Evolutionary conservation across 352 stramenopile species (phyloP).

Genomic region (Phytophthora boehmeriae): DNA sequence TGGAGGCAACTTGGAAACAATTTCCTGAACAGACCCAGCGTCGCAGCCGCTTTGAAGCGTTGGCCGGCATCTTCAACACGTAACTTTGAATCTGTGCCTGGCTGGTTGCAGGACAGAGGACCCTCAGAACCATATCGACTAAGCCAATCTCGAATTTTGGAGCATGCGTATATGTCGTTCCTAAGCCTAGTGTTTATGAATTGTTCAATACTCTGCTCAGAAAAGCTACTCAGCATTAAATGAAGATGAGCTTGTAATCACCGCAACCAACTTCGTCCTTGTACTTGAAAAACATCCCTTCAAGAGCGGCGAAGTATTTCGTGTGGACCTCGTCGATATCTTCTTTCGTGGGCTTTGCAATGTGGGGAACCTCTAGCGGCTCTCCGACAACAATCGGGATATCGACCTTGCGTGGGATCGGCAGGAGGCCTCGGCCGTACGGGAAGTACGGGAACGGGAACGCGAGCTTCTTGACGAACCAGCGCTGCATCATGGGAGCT

Average conservation of each 20-base stretch:
- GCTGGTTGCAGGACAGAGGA: background rate
- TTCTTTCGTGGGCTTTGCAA: constrained; percentile 39
- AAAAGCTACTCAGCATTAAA: constrained; percentile 10
- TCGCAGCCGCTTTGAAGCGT: constrained; percentile 61
- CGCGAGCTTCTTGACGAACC: constrained; percentile 73
- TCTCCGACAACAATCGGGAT: constrained; percentile 62
- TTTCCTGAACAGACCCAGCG: constrained; percentile 59
- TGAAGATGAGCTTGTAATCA: constrained; percentile 55
- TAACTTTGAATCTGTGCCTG: constrained; percentile 5
- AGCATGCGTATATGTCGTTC: background rate
- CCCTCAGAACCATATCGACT: background rate
- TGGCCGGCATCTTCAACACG: constrained; percentile 35
- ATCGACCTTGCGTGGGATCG: constrained; percentile 61
- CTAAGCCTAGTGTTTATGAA: too few relatives aligned
- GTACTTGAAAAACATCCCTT: constrained; percentile 62
- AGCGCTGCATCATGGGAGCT: constrained; percentile 60
- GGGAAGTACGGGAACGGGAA: constrained; percentile 76
- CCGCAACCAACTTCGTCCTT: constrained; percentile 65
- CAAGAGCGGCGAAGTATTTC: constrained; percentile 53
- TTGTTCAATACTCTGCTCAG: constrained; percentile 1
- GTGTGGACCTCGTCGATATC: constrained; percentile 59
- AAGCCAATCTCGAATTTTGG: background rate
- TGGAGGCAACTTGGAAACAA: constrained; percentile 51
- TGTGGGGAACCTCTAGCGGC: constrained; percentile 51
- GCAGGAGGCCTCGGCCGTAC: constrained; percentile 60